Evolutionary conservation across 345 rosid species (phyloP), one percentile per base, ranked within the genome.

Genomic region (Populus ilicifolia): DNA sequence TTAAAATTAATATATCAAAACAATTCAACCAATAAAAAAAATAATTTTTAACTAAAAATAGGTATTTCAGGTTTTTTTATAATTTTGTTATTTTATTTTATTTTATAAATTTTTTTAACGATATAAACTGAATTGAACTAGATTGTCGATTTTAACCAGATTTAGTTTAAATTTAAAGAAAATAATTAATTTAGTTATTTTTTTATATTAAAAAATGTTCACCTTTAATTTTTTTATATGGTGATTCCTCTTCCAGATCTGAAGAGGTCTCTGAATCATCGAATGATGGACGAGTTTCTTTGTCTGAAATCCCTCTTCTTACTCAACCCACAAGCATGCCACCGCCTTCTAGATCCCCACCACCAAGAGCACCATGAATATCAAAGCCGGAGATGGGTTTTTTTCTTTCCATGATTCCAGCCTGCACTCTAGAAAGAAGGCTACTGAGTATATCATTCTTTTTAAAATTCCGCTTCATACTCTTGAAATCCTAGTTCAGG

Each of bases 271-370:
- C 85, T 44, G 91, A 91, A 39, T 80, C 93, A 35, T 79, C 84
- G 78, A 94, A 88, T 78, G 97, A 92, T 76, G 83, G 87, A 48
- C 93, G 98, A 98, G 94, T 92, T 54, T 91, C 93, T 20, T 97
- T 93, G 36, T 90, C 97, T 38, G 98, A 92, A 88, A 85, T 96
- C 85, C 98, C 97, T 66, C 89, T 96, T 71, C 88, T 82, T 85
- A 96, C 99, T 1, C 87, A 83, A 76, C 98, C 93, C 70, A 92
- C 97, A 3, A 85, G 80, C 73, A 92, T 91, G 69, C 97, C 95
- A 6, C 99, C 99, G 7, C 98, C 98, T 84, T 83, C 92, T 23
- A 91, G 98, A 78, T 98, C 98, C 59, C 97, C 98, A 52, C 99
- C 98, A 71, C 96, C 97, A 39, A 88, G 93, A 83, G 95, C 94